These are phyloP conservation scores for Fusarium ramigenum DNA, from an alignment of 2,329 filamentous ascomycete genomes.

Conservation along the genomic window DNA sequence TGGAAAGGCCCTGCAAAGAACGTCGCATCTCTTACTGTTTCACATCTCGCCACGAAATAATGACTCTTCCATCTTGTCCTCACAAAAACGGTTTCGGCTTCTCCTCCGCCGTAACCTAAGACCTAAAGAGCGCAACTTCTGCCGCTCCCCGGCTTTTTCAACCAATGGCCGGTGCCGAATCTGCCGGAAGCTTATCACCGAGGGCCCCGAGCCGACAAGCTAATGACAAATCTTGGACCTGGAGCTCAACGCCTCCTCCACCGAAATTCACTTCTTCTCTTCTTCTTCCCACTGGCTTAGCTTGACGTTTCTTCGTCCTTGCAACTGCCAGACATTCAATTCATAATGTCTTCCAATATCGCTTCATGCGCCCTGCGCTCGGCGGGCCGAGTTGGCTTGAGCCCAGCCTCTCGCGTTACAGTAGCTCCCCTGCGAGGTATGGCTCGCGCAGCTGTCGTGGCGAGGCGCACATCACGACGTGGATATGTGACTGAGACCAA, in stretches of 20 bases:
- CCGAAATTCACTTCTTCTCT: conserved; percentile 35
- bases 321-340: conserved; percentile 36
- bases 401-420: conserved; percentile 53
- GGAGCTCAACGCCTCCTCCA: conserved; percentile 35
- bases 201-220: conserved; percentile 50
- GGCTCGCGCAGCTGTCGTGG: conserved; percentile 44
- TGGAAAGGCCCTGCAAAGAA: background rate
- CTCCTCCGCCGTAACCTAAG: conserved; percentile 10
- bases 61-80: conserved; percentile 15
- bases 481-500: conserved; percentile 87
- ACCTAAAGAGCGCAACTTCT: conserved; percentile 21
- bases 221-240: conserved; percentile 50
- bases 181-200: conserved; percentile 47
- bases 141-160: conserved; percentile 29
- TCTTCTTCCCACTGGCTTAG: conserved; percentile 31
- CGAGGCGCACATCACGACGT: conserved; percentile 55
- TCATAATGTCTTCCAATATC: conserved; percentile 69
- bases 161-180: conserved; percentile 46
- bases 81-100: conserved; percentile 19
- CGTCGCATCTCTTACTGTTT: background rate
- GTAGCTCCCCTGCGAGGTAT: conserved; percentile 45
- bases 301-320: conserved; percentile 34
- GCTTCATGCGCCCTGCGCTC: conserved; percentile 78
- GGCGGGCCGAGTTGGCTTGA: conserved; percentile 70
- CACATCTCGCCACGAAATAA: conserved; percentile 19